Percentiles rank a stretch among this genome's conserved stretches.
Evolutionary conservation across 306 rosid species (phyloP).

Genomic region (Cercis canadensis): DNA sequence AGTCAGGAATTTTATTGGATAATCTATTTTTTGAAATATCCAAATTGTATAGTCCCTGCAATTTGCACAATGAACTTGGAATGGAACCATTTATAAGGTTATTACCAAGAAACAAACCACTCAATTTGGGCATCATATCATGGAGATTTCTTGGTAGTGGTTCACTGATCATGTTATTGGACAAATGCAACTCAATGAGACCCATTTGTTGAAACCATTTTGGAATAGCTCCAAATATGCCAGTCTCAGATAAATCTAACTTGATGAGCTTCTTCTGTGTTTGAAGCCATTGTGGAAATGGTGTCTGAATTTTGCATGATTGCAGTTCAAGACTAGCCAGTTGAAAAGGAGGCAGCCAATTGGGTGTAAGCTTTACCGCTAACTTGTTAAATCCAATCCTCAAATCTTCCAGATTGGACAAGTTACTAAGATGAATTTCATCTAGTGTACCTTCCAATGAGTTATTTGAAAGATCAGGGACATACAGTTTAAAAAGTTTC

Average conservation of each 20-base stretch:
- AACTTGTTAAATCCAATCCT: background rate
- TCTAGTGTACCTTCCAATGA: background rate
- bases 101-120: background rate
- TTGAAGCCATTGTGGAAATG: constrained; percentile 3
- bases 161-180: constrained; percentile 31
- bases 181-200: background rate
- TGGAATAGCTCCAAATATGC: background rate
- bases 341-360: background rate
- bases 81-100: constrained; percentile 22
- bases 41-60: too few relatives aligned
- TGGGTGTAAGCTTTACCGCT: background rate
- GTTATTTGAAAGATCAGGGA: background rate
- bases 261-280: background rate
- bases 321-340: background rate
- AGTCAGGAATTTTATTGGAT: background rate
- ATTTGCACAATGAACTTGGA: background rate
- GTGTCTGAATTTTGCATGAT: background rate
- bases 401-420: background rate
- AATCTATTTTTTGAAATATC: background rate
- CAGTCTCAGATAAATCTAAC: background rate
- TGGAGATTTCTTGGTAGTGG: constrained; percentile 32
- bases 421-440: background rate
- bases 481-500: background rate
- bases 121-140: constrained; percentile 8
- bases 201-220: background rate